Conservation (phyloP, 495 filamentous ascomycete species). For the Neurospora sp. region DNA sequence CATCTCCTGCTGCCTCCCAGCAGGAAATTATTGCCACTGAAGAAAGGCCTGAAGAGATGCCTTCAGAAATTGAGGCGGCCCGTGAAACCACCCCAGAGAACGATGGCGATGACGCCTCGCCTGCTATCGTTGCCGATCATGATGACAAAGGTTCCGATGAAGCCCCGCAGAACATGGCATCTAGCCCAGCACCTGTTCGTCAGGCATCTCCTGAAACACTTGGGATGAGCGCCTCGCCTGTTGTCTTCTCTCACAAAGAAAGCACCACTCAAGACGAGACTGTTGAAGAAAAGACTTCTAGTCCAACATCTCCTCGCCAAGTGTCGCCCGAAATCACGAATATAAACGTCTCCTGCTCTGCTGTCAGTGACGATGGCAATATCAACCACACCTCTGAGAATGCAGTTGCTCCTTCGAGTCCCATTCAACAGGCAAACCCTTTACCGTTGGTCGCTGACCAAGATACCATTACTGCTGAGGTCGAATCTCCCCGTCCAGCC, state of each 20-base stretch:
- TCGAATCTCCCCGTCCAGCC: background rate
- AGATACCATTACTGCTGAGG: background rate
- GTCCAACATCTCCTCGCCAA: background rate
- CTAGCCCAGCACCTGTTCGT: background rate
- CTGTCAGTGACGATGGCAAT: background rate
- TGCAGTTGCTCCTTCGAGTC: background rate
- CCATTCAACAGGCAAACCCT: background rate
- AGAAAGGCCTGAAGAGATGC: background rate
- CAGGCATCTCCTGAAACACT: background rate
- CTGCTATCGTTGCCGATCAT: background rate
- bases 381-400: background rate
- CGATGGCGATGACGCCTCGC: background rate
- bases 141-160: background rate
- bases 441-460: background rate
- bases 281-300: background rate
- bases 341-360: background rate
- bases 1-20: background rate
- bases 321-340: background rate
- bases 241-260: background rate
- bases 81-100: background rate
- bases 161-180: background rate
- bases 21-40: background rate
- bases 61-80: background rate
- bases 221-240: background rate
- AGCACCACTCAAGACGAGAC: background rate